phyloP scores from a whole-genome alignment of 148 eudicot genomes.

The Selenicereus undatus region DNA sequence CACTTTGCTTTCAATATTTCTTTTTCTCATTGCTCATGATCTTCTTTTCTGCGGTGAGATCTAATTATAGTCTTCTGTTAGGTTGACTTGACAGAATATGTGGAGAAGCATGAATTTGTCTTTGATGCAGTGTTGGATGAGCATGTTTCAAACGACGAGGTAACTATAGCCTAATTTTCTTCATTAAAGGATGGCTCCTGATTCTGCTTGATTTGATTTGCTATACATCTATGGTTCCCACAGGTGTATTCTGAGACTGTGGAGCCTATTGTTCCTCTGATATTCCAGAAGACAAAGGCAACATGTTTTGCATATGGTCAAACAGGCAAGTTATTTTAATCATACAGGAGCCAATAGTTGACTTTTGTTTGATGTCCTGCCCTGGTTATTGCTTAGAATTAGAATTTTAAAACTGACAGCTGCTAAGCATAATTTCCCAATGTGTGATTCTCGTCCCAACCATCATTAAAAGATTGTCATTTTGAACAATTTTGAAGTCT shows the following conservation, averaged over 20 bases:
- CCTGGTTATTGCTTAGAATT: neutral
- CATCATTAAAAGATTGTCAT: too few relatives aligned
- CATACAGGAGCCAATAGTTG: neutral
- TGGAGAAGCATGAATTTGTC: slow-evolving; percentile 73
- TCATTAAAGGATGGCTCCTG: slow-evolving; percentile 10
- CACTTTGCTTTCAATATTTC: neutral
- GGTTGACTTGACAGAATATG: slow-evolving; percentile 81
- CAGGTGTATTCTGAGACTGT: slow-evolving; percentile 74
- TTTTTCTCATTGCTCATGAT: slow-evolving; percentile 3
- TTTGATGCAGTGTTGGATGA: slow-evolving; percentile 76
- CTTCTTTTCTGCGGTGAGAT: neutral
- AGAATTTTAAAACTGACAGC: neutral
- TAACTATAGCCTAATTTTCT: slow-evolving; percentile 26
- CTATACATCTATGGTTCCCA: slow-evolving; percentile 28
- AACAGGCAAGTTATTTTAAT: slow-evolving; percentile 47
- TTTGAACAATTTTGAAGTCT: too few relatives aligned
- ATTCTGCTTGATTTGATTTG: slow-evolving; percentile 26
- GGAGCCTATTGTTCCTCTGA: slow-evolving; percentile 61
- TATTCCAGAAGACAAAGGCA: slow-evolving; percentile 73
- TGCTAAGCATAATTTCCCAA: too few relatives aligned
- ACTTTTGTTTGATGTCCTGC: neutral
- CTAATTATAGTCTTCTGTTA: slow-evolving; percentile 29
- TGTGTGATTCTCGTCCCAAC: too few relatives aligned
- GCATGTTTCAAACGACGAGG: slow-evolving; percentile 61
- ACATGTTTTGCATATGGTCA: slow-evolving; percentile 92